Conservation (phyloP, 1,284 basidiomycete genomes). For the Puccinia hordei region DNA sequence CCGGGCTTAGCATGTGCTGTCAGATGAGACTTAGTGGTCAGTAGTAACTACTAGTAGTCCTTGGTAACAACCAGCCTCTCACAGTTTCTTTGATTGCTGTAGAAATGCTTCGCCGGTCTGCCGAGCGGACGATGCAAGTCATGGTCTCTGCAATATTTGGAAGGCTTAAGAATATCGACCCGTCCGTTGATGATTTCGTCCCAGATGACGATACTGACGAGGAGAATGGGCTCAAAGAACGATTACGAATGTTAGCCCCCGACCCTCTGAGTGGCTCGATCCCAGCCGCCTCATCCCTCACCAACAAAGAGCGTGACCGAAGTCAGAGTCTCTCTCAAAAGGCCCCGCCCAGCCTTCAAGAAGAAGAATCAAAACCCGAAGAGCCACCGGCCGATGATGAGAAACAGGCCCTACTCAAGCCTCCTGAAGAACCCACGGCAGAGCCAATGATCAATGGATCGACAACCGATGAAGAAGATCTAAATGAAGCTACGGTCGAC, state of each 20-base stretch:
- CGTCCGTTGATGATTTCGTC: conserved; percentile 50
- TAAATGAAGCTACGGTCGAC: conserved; percentile 30
- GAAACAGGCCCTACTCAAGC: conserved; percentile 22
- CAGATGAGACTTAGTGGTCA: conserved; percentile 89
- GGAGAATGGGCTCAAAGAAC: conserved; percentile 42
- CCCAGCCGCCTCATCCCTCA: conserved; percentile 43
- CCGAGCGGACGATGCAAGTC: conserved; percentile 87
- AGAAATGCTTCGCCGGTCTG: conserved; percentile 87
- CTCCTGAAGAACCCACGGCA: conserved; percentile 10
- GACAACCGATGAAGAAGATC: conserved; percentile 55
- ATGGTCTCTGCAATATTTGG: conserved; percentile 80
- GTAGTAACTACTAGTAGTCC: conserved; percentile 57
- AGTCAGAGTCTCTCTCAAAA: conserved; percentile 57
- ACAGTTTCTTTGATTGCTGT: conserved; percentile 26
- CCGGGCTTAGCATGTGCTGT: conserved; percentile 93
- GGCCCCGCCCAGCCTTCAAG: conserved; percentile 54
- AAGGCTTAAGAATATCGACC: conserved; percentile 65
- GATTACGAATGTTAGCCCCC: conserved; percentile 52
- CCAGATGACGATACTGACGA: conserved; percentile 36
- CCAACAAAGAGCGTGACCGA: conserved; percentile 51
- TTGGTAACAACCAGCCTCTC: neutral
- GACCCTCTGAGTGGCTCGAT: conserved; percentile 52
- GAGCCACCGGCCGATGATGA: conserved; percentile 54
- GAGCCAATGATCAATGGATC: conserved; percentile 12
- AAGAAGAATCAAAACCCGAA: conserved; percentile 53